phyloP scores from a whole-genome alignment of 177 flowering plant genomes.

The Vitis hybrid region DNA sequence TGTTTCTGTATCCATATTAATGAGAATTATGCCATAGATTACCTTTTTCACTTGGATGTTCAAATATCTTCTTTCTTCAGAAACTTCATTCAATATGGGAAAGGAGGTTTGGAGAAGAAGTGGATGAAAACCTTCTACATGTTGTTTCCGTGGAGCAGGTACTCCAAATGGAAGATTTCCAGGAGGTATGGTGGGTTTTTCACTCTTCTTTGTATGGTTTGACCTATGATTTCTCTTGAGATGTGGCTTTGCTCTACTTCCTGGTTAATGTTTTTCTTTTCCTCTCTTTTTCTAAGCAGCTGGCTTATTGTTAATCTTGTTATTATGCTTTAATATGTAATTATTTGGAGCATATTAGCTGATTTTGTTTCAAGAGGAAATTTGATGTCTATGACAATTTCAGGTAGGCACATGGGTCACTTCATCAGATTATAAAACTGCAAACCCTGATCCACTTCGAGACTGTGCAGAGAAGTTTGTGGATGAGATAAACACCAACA shows the following conservation, averaged over 20 bases:
- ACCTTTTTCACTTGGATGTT: slow-evolving; percentile 2
- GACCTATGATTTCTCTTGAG: neutral
- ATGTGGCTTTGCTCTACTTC: neutral
- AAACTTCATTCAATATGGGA: slow-evolving; percentile 57
- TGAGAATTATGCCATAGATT: neutral
- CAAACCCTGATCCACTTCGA: slow-evolving; percentile 87
- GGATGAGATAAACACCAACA: slow-evolving; percentile 68
- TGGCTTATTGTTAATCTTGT: no score
- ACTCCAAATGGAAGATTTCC: slow-evolving; percentile 71
- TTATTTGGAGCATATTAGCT: no score
- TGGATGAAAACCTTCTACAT: slow-evolving; percentile 51
- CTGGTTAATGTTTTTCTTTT: no score
- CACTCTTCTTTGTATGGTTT: neutral
- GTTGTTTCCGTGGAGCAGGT: slow-evolving; percentile 58
- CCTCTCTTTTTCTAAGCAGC: no score
- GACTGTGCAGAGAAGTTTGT: slow-evolving; percentile 74
- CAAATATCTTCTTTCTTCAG: slow-evolving; percentile 29
- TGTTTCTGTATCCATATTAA: neutral
- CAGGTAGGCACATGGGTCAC: slow-evolving; percentile 75
- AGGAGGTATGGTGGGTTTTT: slow-evolving; percentile 53
- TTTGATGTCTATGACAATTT: slow-evolving; percentile 12
- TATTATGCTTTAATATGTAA: no score
- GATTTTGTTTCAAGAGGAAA: neutral
- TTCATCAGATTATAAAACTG: slow-evolving; percentile 63
- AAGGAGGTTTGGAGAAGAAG: slow-evolving; percentile 73